These are phyloP conservation scores for Cinchona pubescens DNA, from an alignment of 257 asterid genomes.

Conservation along the genomic window DNA sequence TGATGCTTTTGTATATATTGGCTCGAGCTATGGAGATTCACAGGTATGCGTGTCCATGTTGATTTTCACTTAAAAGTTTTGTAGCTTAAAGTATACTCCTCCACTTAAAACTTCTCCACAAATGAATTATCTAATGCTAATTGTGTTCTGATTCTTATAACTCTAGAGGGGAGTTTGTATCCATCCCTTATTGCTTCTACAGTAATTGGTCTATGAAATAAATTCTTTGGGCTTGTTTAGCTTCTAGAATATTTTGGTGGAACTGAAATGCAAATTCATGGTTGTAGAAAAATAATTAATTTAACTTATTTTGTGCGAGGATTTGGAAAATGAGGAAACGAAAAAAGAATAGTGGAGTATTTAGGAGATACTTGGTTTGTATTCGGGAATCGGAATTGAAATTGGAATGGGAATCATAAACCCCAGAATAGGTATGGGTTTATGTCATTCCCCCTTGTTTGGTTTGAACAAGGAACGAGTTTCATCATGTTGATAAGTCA, in stretches of 20 bases:
- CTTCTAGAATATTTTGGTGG: not conserved
- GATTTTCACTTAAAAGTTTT: not conserved
- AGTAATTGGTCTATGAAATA: not conserved
- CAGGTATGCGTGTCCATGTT: conserved; percentile 46
- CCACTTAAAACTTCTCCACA: not conserved
- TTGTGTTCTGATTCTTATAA: not conserved
- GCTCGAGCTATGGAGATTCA: conserved; percentile 94
- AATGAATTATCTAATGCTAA: not conserved
- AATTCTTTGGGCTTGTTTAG: not conserved
- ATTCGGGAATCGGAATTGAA: too few species aligned
- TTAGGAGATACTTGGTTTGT: too few species aligned
- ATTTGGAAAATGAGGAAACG: not conserved
- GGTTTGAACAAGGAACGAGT: too few species aligned
- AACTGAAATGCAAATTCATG: too few species aligned
- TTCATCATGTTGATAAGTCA: too few species aligned
- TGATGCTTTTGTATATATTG: conserved; percentile 78
- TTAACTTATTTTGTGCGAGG: not conserved
- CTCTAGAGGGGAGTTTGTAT: not conserved
- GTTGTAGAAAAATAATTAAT: not conserved
- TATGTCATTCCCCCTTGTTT: too few species aligned
- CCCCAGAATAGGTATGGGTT: too few species aligned
- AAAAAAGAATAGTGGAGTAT: not conserved
- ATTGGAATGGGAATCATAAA: too few species aligned
- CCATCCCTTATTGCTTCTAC: not conserved
- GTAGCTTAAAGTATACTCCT: not conserved